Base-by-base conservation (phyloP, 2,329 filamentous ascomycete genomes). In the Chalara sp. region DNA sequence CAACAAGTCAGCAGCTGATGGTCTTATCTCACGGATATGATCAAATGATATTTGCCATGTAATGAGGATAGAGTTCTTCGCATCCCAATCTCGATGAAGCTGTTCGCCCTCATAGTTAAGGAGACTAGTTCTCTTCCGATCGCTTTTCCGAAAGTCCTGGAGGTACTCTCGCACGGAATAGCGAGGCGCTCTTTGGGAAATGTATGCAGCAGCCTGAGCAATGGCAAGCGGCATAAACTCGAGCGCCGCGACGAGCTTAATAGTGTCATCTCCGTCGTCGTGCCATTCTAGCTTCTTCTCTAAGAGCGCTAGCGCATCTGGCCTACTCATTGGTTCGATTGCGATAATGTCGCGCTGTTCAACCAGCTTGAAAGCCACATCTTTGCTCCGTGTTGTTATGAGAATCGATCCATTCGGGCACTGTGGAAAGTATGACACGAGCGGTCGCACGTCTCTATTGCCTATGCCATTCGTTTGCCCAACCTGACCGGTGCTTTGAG, bases 1-100 rank as follows among this genome's bases (percentile, higher is more conserved):
- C 76, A 76, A 54, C 5, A 12, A 13, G 35, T 72, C 57, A 3
- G 72, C 64, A 6, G 73, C 74, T 5, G 63, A 63, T 5, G 53
- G 60, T 33, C 61, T 52, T n/a, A 57, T 57, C 4, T 57, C 44
- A 7, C 61, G 65, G 32, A 75, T 68, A 37, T 70, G 68, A 66
- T 37, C n/a, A n/a, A 37, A 37, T n/a, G 35, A 37, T 8, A 37
- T 37, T n/a, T 37, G 35, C 35, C 35, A 47, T 71, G 41, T 44
- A 21, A 29, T 44, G 41, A 44, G 10, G 10, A 44, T 44, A 13
- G 41, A 44, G 41, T 28, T 68, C 33, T 58, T 58, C 12, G 65
- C 64, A 37, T 61, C 62, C 29, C 40, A 1, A 46, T 72, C 69
- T 44, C 68, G 64, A n/a, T 65, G 66, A 8, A 67, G 58, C 10